Percentiles rank a stretch among this genome's conserved stretches.
These are phyloP conservation scores for Boechera stricta DNA, from an alignment of 345 rosid genomes.

Conservation along the genomic window DNA sequence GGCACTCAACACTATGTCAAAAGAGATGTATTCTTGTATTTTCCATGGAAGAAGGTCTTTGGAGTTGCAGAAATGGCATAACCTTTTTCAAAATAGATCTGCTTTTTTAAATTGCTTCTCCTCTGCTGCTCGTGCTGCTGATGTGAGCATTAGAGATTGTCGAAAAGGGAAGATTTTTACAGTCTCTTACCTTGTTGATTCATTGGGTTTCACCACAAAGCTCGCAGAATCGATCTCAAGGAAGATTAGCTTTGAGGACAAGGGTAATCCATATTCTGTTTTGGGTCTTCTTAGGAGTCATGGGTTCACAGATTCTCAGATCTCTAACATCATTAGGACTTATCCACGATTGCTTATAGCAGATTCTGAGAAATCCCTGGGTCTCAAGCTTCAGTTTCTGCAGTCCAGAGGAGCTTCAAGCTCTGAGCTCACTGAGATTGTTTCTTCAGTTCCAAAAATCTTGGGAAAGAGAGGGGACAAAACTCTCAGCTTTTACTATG, in stretches of 20 bases:
- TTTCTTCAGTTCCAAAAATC: conserved; percentile 16
- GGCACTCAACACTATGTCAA: too few relatives aligned
- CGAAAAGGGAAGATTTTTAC: conserved; percentile 5
- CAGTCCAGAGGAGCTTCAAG: conserved; percentile 34
- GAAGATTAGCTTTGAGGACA: not conserved
- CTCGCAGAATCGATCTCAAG: conserved; percentile 25
- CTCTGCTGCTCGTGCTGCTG: not conserved
- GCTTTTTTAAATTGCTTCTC: not conserved
- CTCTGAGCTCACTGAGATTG: conserved; percentile 1
- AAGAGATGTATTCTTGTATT: not conserved
- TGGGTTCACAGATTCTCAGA: conserved; percentile 37
- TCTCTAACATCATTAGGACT: not conserved
- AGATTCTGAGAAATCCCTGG: too few relatives aligned
- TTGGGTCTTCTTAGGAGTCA: conserved; percentile 6
- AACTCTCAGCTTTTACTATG: not conserved
- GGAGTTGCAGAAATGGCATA: not conserved
- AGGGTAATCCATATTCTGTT: conserved; percentile 10
- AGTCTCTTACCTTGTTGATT: conserved; percentile 23
- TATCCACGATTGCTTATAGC: too few relatives aligned
- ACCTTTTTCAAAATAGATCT: not conserved
- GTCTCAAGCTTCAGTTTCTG: too few relatives aligned
- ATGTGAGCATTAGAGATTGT: not conserved
- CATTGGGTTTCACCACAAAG: conserved; percentile 31
- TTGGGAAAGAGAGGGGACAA: conserved; percentile 5
- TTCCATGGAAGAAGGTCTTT: conserved; percentile 2